These are phyloP conservation scores for Blepharisma japonicum DNA, from an alignment of 73 alveolate species.

Conservation along the genomic window DNA sequence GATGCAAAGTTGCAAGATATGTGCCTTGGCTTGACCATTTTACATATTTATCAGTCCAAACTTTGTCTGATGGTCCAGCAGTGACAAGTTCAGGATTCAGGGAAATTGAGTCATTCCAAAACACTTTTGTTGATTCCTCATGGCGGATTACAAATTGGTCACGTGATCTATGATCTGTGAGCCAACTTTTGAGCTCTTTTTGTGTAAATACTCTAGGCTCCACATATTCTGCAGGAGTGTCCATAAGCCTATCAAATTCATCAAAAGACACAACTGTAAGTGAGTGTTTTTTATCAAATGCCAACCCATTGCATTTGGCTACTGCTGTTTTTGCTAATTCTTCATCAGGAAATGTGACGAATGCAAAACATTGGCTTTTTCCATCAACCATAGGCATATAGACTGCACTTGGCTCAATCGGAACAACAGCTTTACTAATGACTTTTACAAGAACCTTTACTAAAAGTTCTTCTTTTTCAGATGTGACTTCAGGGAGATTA, in stretches of 20 bases:
- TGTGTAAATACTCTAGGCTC: constrained; percentile 13
- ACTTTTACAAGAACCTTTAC: background rate
- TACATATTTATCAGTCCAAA: constrained; percentile 28
- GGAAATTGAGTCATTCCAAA: constrained; percentile 18
- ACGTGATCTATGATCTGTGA: background rate
- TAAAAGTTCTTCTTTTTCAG: constrained; percentile 1
- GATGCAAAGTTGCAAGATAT: constrained; percentile 24
- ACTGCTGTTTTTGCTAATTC: constrained; percentile 32
- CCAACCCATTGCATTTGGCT: background rate
- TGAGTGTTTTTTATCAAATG: constrained; percentile 20
- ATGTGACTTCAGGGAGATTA: background rate
- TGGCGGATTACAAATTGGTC: constrained; percentile 16
- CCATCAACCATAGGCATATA: constrained; percentile 26
- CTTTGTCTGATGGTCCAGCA: constrained; percentile 13
- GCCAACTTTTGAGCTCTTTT: constrained; percentile 17
- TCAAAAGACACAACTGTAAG: constrained; percentile 12
- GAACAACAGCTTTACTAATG: background rate
- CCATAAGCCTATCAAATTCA: constrained; percentile 33
- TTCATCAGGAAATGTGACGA: constrained; percentile 24
- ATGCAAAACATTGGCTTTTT: constrained; percentile 19
- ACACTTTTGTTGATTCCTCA: constrained; percentile 14
- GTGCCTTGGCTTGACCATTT: constrained; percentile 28
- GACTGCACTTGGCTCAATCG: constrained; percentile 3
- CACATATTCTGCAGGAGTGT: background rate
- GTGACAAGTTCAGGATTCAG: background rate